phyloP scores from a whole-genome alignment of 805 yeast species.

The Schizosaccharomyces octosporus region DNA sequence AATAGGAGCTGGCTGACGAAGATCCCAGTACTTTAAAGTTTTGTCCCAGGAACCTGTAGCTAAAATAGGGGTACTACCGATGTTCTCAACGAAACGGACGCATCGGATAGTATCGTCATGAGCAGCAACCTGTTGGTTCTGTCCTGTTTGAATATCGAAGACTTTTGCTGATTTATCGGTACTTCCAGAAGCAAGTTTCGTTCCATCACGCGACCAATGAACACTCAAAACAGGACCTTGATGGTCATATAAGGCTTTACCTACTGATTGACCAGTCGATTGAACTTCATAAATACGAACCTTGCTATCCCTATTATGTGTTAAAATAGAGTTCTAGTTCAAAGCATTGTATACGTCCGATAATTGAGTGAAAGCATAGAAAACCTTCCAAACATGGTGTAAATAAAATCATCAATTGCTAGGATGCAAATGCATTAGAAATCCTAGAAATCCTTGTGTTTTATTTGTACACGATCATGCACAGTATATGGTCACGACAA shows the following conservation, averaged over 20 bases:
- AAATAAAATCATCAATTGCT: too few relatives aligned
- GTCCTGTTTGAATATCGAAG: slow-evolving; percentile 63
- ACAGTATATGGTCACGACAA: too few relatives aligned
- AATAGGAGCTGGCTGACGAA: slow-evolving; percentile 55
- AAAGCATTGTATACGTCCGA: too few relatives aligned
- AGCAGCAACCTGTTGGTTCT: slow-evolving; percentile 57
- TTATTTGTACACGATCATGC: too few relatives aligned
- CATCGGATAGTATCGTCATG: slow-evolving; percentile 62
- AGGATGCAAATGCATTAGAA: too few relatives aligned
- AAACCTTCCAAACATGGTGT: too few relatives aligned
- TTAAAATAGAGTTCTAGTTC: background rate
- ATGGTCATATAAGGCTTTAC: slow-evolving; percentile 73
- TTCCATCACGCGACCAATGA: slow-evolving; percentile 67
- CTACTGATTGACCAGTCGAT: slow-evolving; percentile 53
- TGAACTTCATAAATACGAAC: slow-evolving; percentile 78
- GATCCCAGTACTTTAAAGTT: slow-evolving; percentile 84
- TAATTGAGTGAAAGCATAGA: too few relatives aligned
- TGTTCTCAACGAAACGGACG: slow-evolving; percentile 59
- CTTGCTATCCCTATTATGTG: slow-evolving; percentile 41
- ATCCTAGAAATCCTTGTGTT: too few relatives aligned
- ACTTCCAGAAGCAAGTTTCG: slow-evolving; percentile 71
- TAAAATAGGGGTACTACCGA: slow-evolving; percentile 53
- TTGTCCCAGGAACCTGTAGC: slow-evolving; percentile 95
- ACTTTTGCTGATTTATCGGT: slow-evolving; percentile 69
- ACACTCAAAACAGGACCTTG: slow-evolving; percentile 66